phyloP scores from a whole-genome alignment of 192 early-diverging fungal genomes.

The Backusella westeae region DNA sequence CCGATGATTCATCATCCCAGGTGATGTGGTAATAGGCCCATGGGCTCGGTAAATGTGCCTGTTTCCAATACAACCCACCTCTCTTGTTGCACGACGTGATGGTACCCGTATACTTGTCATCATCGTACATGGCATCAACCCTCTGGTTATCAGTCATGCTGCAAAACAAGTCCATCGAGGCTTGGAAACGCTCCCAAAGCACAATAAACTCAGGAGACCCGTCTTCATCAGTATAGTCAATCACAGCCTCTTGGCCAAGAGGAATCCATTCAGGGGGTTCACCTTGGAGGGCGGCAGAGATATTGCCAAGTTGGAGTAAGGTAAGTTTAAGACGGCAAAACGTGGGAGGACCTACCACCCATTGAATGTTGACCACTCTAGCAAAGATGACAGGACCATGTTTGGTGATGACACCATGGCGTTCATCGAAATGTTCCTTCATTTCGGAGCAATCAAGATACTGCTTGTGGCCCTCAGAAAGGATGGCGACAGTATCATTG shows the following conservation, averaged over 20 bases:
- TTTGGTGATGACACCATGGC: conserved; percentile 32
- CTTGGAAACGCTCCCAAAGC: conserved; percentile 58
- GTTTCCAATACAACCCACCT: conserved; percentile 40
- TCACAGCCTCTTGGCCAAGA: conserved; percentile 36
- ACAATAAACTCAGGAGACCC: conserved; percentile 71
- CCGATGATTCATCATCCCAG: conserved; percentile 35
- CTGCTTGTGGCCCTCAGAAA: conserved; percentile 56
- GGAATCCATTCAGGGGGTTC: conserved; percentile 20
- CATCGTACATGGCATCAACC: conserved; percentile 66
- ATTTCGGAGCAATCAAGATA: conserved; percentile 48
- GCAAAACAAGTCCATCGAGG: conserved; percentile 46
- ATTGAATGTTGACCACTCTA: conserved; percentile 52
- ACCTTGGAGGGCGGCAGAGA: conserved; percentile 41
- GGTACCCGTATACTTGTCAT: conserved; percentile 52
- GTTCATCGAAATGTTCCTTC: conserved; percentile 20
- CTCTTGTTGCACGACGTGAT: conserved; percentile 39
- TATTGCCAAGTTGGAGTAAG: conserved; percentile 41
- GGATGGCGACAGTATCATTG: conserved; percentile 55
- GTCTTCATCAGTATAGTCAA: conserved; percentile 73
- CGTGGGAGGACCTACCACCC: conserved; percentile 67
- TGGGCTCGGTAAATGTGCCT: conserved; percentile 39
- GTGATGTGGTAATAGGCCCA: conserved; percentile 52
- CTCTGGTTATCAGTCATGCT: conserved; percentile 45
- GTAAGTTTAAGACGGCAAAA: conserved; percentile 59
- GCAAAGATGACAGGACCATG: conserved; percentile 50